Conservation (phyloP, 208 protist genomes). For the Wallacemonas sp. region DNA sequence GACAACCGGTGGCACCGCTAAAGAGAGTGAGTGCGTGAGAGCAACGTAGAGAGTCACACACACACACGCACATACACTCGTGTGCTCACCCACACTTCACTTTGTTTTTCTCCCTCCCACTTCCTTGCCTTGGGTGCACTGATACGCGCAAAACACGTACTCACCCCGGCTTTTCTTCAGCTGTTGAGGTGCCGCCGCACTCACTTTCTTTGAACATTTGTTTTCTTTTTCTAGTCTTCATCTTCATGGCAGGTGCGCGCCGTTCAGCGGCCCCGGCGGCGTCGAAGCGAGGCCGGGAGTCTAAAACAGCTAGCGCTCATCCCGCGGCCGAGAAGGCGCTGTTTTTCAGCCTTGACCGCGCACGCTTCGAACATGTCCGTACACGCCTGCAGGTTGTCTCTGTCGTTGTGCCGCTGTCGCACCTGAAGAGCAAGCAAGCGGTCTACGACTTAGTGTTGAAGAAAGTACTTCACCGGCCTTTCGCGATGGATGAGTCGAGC, state of each 20-base stretch:
- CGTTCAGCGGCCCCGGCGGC: not conserved
- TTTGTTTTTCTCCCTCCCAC: no score
- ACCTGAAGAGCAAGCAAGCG: constrained; percentile 30
- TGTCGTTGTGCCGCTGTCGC: constrained; percentile 38
- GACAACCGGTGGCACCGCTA: no score
- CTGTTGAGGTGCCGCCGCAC: no score
- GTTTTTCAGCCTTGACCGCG: constrained; percentile 41
- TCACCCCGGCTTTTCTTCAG: no score
- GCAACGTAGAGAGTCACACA: no score
- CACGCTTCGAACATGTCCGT: constrained; percentile 29
- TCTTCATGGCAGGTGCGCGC: not conserved
- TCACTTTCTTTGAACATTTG: not conserved
- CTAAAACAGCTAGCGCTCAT: not conserved
- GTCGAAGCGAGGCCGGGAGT: not conserved
- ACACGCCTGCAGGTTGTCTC: constrained; percentile 22
- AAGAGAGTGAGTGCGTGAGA: no score
- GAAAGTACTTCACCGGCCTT: constrained; percentile 43
- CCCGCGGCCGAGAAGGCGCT: constrained; percentile 15
- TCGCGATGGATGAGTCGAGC: no score
- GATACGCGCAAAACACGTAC: no score
- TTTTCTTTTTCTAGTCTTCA: not conserved
- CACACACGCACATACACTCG: no score
- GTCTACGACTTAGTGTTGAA: constrained; percentile 46
- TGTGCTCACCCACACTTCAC: no score
- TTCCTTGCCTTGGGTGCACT: no score